phyloP scores from a whole-genome alignment of 345 rosid species.

The Pseudoturritis turrita region DNA sequence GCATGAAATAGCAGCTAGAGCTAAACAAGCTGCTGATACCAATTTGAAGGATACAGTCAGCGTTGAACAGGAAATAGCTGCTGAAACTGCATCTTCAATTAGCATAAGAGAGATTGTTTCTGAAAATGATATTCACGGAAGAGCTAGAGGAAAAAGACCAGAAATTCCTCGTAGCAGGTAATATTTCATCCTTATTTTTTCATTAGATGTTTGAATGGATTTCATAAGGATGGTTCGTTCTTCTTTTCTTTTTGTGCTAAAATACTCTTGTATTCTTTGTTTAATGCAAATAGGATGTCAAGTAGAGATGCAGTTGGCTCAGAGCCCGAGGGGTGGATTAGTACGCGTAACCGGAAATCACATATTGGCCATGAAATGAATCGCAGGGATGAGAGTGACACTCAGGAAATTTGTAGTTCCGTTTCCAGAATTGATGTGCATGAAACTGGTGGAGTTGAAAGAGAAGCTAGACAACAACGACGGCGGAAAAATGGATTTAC shows the following conservation, averaged over 20 bases:
- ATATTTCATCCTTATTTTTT: neutral
- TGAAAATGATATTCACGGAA: constrained; percentile 28
- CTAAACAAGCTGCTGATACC: constrained; percentile 39
- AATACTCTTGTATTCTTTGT: constrained; percentile 8
- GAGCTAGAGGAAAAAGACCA: constrained; percentile 50
- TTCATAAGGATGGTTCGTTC: neutral
- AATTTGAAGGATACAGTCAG: constrained; percentile 13
- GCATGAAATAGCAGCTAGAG: constrained; percentile 47
- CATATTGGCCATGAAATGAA: constrained; percentile 22
- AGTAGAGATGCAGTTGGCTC: constrained; percentile 19
- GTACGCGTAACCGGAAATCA: constrained; percentile 32
- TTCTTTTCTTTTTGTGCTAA: constrained; percentile 19
- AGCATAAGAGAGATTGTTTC: constrained; percentile 48
- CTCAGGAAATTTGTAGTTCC: constrained; percentile 21
- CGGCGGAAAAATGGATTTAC: constrained; percentile 39
- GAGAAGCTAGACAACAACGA: constrained; percentile 36
- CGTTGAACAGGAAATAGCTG: constrained; percentile 25
- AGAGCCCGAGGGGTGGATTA: constrained; percentile 59
- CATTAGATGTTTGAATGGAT: neutral
- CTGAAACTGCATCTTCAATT: constrained; percentile 24
- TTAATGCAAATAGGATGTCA: constrained; percentile 25
- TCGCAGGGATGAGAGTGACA: constrained; percentile 25
- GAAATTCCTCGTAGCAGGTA: constrained; percentile 48
- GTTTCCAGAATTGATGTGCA: constrained; percentile 18
- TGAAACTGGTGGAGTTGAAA: constrained; percentile 21